Evolutionary conservation across 2,329 filamentous ascomycete genomes (phyloP).

Genomic region (Talaromyces sp.): DNA sequence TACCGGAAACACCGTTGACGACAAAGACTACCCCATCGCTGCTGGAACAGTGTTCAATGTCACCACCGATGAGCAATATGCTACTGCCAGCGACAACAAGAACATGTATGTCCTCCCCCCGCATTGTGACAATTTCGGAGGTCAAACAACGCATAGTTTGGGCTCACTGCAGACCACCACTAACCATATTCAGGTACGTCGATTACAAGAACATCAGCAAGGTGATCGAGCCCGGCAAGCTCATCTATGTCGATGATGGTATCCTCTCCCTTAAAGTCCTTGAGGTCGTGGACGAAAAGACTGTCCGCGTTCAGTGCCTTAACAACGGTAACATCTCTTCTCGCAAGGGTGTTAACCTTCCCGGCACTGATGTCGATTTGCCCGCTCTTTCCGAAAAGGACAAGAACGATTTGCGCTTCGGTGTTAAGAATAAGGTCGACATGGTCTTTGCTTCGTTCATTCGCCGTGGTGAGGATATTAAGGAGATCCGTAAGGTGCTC

Average conservation of each 20-base stretch:
- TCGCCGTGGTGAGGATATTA: constrained; percentile 88
- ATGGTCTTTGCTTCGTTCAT: constrained; percentile 99
- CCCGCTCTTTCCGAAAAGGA: constrained; percentile 98
- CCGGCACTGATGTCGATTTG: constrained; percentile 97
- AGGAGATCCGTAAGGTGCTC: constrained; percentile 84
- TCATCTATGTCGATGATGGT: constrained; percentile 98
- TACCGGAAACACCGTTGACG: constrained; percentile 69
- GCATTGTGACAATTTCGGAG: neutral
- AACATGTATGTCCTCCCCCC: constrained; percentile 70
- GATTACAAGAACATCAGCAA: constrained; percentile 99
- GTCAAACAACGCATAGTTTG: neutral
- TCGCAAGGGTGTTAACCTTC: constrained; percentile 98
- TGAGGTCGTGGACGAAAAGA: constrained; percentile 83
- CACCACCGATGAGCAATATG: constrained; percentile 93
- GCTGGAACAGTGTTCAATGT: constrained; percentile 86
- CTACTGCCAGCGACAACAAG: constrained; percentile 75
- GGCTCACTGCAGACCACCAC: neutral
- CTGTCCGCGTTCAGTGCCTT: constrained; percentile 76
- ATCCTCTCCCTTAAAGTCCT: constrained; percentile 95
- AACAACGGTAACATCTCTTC: constrained; percentile 99
- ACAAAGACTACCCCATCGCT: constrained; percentile 75
- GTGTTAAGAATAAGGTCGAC: constrained; percentile 97
- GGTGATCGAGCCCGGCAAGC: constrained; percentile 85
- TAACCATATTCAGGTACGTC: constrained; percentile 64
- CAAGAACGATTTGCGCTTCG: constrained; percentile 87